Evolutionary conservation across 768 basidiomycete genomes (phyloP).

Genomic region (Myochromella boudieri): DNA sequence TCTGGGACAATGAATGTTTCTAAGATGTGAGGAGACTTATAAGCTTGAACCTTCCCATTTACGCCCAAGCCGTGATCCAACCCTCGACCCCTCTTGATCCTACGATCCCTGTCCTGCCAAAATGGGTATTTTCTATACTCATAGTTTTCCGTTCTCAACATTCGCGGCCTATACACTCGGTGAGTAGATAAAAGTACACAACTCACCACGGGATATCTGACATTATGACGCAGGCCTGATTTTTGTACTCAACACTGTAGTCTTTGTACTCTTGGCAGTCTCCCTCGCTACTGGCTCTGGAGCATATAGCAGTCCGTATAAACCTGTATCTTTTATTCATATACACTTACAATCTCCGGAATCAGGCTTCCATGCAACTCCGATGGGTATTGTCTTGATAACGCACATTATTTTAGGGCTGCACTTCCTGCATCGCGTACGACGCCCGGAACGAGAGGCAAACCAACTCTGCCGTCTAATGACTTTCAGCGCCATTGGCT

Average conservation of each 20-base stretch:
- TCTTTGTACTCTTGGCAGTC: constrained; percentile 12
- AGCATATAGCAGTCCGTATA: constrained; percentile 11
- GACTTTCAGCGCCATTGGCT: constrained; percentile 13
- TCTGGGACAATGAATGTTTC: no score
- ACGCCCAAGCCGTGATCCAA: no score
- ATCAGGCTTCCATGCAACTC: constrained; percentile 16
- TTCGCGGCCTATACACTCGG: constrained; percentile 11
- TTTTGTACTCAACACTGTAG: constrained; percentile 6
- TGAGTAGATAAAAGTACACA: not conserved
- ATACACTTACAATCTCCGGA: no score
- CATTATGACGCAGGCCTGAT: constrained; percentile 5
- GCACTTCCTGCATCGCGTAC: constrained; percentile 17
- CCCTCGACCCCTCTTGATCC: no score
- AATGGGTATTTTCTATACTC: constrained; percentile 9
- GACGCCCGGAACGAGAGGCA: constrained; percentile 4
- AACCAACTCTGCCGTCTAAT: constrained; percentile 13
- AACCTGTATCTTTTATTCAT: no score
- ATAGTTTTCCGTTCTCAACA: constrained; percentile 13
- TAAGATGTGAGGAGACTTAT: no score
- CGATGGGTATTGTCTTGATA: constrained; percentile 17
- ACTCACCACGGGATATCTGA: not conserved
- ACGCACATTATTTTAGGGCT: constrained; percentile 16
- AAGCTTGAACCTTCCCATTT: no score
- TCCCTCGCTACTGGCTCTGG: constrained; percentile 12
- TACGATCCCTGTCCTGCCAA: not conserved